phyloP scores from a whole-genome alignment of 2,329 filamentous ascomycete species.

The Leptographium flavum region DNA sequence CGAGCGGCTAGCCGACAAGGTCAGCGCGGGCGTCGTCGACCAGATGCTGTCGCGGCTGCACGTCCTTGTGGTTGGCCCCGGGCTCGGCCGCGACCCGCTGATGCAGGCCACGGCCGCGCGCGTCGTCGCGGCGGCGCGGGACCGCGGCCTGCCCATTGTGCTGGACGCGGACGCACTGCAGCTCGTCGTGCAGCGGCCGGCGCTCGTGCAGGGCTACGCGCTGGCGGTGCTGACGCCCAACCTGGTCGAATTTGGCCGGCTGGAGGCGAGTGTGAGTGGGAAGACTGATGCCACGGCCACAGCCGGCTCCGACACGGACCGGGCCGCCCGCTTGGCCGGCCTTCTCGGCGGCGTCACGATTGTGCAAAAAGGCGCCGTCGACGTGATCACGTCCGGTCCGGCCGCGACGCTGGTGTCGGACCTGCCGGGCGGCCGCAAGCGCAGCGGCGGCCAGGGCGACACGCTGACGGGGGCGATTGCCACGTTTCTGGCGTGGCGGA shows the following conservation, averaged over 20 bases:
- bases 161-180: slow-evolving; percentile 82
- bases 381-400: slow-evolving; percentile 67
- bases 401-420: slow-evolving; percentile 51
- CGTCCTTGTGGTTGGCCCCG: slow-evolving; percentile 84
- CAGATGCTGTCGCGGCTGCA: slow-evolving; percentile 77
- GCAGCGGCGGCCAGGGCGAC: slow-evolving; percentile 89
- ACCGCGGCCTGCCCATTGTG: slow-evolving; percentile 62
- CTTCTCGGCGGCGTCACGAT: slow-evolving; percentile 80
- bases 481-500: slow-evolving; percentile 78
- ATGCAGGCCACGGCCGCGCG: slow-evolving; percentile 78
- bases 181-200: slow-evolving; percentile 61
- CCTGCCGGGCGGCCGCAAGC: slow-evolving; percentile 68
- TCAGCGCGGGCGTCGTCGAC: slow-evolving; percentile 56
- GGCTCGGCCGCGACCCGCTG: slow-evolving; percentile 73
- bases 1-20: slow-evolving; percentile 41
- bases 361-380: slow-evolving; percentile 72
- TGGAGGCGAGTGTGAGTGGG: slow-evolving; percentile 60
- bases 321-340: slow-evolving; percentile 52
- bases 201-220: slow-evolving; percentile 64
- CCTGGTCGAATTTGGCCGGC: slow-evolving; percentile 74
- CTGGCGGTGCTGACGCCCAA: slow-evolving; percentile 89
- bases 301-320: slow-evolving; percentile 21
- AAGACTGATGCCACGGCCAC: background rate
- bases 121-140: slow-evolving; percentile 66
- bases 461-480: slow-evolving; percentile 82